Evolutionary conservation across 1,284 basidiomycete species (phyloP).

Genomic region (Volvariella surrecta): DNA sequence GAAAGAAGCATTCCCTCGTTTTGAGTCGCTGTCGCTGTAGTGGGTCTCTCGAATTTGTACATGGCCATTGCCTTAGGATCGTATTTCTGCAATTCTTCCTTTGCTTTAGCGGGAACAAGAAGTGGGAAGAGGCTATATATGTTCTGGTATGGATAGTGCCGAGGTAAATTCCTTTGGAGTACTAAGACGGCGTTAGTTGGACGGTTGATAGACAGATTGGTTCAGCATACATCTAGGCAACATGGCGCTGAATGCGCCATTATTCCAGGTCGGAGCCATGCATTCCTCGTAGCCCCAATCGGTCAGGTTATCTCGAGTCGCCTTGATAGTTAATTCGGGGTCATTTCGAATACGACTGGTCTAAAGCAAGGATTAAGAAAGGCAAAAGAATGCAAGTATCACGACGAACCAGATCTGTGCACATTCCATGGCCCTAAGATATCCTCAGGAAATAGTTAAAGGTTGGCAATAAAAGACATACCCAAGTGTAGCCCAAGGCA

Average conservation of each 20-base stretch:
- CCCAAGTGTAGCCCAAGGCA: slow-evolving; percentile 14
- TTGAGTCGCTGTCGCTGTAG: background rate
- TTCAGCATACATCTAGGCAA: slow-evolving; percentile 11
- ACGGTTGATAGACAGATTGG: background rate
- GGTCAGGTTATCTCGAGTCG: slow-evolving; percentile 11
- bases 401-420: slow-evolving; percentile 12
- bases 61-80: background rate
- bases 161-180: slow-evolving; percentile 15
- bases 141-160: slow-evolving; percentile 15
- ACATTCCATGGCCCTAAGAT: slow-evolving; percentile 10
- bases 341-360: slow-evolving; percentile 13
- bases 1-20: slow-evolving; percentile 9
- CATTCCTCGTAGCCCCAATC: slow-evolving; percentile 15
- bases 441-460: background rate
- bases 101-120: slow-evolving; percentile 7
- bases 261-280: background rate
- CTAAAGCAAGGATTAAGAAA: slow-evolving; percentile 6
- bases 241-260: slow-evolving; percentile 12
- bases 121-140: slow-evolving; percentile 16
- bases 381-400: background rate
- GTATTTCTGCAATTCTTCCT: slow-evolving; percentile 1
- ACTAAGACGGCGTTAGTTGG: slow-evolving; percentile 8
- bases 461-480: slow-evolving; percentile 3
- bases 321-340: slow-evolving; percentile 11
- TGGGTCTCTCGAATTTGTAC: slow-evolving; percentile 10